Conservation (phyloP, 768 basidiomycete genomes). For the Phanerochaete carnosa region DNA sequence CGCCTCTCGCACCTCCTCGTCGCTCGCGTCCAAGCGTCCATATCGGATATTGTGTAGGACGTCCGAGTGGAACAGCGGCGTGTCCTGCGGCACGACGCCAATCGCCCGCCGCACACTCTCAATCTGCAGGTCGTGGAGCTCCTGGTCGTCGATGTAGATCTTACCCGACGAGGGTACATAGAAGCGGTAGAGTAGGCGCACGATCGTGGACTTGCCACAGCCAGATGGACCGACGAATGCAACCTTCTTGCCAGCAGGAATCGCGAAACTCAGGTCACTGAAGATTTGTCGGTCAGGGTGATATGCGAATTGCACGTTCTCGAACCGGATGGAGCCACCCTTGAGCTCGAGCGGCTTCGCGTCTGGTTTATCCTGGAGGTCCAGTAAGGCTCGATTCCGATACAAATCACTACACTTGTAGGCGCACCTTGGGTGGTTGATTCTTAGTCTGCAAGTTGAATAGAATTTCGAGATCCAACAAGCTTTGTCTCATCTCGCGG, state of each 20-base stretch:
- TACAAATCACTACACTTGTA: not conserved
- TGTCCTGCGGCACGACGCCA: slow-evolving; percentile 97
- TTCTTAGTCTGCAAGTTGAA: slow-evolving; percentile 88
- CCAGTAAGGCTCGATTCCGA: not conserved
- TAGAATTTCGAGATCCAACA: slow-evolving; percentile 95
- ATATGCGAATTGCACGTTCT: slow-evolving; percentile 90
- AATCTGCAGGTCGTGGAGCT: slow-evolving; percentile 70
- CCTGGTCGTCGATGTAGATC: slow-evolving; percentile 89
- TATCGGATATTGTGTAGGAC: slow-evolving; percentile 96
- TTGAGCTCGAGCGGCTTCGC: slow-evolving; percentile 66
- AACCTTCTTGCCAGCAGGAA: slow-evolving; percentile 95
- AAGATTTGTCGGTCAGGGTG: slow-evolving; percentile 93
- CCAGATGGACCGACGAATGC: slow-evolving; percentile 97
- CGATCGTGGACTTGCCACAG: slow-evolving; percentile 96
- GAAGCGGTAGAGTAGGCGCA: slow-evolving; percentile 88
- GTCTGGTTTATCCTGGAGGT: slow-evolving; percentile 56
- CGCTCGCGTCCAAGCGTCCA: slow-evolving; percentile 80
- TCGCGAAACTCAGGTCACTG: slow-evolving; percentile 78
- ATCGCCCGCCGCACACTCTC: slow-evolving; percentile 70
- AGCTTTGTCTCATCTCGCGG: slow-evolving; percentile 91
- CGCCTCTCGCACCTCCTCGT: slow-evolving; percentile 89
- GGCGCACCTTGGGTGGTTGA: slow-evolving; percentile 57
- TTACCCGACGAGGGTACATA: slow-evolving; percentile 79
- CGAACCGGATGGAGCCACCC: slow-evolving; percentile 89
- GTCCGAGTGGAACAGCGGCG: slow-evolving; percentile 94